Percentiles rank a stretch among this genome's conserved stretches.
These are phyloP conservation scores for Endoconidiophora laricicola DNA, from an alignment of 2,329 filamentous ascomycete species.

Conservation along the genomic window DNA sequence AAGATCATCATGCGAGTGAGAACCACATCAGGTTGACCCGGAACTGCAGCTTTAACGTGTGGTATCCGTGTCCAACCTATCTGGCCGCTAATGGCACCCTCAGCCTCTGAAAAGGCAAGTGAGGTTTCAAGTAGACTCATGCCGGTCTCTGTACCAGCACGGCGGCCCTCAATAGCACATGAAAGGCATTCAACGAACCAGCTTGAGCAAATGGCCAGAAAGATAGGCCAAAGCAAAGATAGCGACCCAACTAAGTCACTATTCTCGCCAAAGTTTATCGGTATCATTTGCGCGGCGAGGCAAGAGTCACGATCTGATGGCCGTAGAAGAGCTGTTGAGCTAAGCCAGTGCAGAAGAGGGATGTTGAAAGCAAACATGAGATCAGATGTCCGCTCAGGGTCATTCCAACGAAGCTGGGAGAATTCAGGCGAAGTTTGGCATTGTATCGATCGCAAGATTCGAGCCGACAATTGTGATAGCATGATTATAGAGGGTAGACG, in stretches of 20 bases:
- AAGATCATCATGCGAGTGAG: slow-evolving; percentile 51
- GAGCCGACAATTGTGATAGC: slow-evolving; percentile 50
- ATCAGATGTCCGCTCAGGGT: slow-evolving; percentile 44
- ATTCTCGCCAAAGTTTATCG: slow-evolving; percentile 29
- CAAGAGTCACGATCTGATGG: slow-evolving; percentile 62
- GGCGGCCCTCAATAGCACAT: slow-evolving; percentile 72
- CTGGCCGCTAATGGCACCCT: slow-evolving; percentile 68
- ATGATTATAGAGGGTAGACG: slow-evolving; percentile 56
- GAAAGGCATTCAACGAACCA: slow-evolving; percentile 81
- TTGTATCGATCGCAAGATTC: slow-evolving; percentile 67
- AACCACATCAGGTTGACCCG: slow-evolving; percentile 16
- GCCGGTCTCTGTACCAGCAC: slow-evolving; percentile 68
- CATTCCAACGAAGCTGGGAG: slow-evolving; percentile 51
- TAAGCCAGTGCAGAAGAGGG: slow-evolving; percentile 53
- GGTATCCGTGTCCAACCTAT: slow-evolving; percentile 48
- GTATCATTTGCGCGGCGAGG: slow-evolving; percentile 51
- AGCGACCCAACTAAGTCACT: slow-evolving; percentile 58
- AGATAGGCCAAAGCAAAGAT: slow-evolving; percentile 58
- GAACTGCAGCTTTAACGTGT: slow-evolving; percentile 31
- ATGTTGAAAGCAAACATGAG: slow-evolving; percentile 56
- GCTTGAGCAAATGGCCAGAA: slow-evolving; percentile 52
- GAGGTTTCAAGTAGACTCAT: slow-evolving; percentile 97
- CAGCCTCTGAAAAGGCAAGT: slow-evolving; percentile 86
- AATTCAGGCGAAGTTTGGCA: slow-evolving; percentile 77
- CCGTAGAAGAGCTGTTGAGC: slow-evolving; percentile 55